Evolutionary conservation across 352 stramenopile species (phyloP), one percentile per base, ranked within the genome.

Genomic region (Phytophthora capsici): DNA sequence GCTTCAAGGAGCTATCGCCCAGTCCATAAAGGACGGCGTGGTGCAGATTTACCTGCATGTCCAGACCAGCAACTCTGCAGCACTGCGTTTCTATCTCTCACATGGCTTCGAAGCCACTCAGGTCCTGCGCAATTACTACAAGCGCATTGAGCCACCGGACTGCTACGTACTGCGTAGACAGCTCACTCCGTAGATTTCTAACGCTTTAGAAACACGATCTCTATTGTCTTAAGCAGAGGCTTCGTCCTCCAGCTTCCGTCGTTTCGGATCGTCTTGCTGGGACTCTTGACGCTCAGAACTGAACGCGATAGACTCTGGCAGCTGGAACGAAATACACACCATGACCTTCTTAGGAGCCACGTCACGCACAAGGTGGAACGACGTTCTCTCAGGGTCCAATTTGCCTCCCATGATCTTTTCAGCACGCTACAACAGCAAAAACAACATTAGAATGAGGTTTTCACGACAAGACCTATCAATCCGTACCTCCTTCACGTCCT

Each of bases 261-360:
- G 75, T 71, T 89, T 89, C 3, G 61, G 57, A 4, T 79, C 65
- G 36, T 86, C 71, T 44, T 86, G 74, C 13, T 55, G 46, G 6
- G 59, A 67, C 1, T 67, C 60, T 36, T 74, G 73, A 25, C 81
- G 78, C 58, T 85, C 80, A 4, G 61, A 65, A 25, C 74, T 90
- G 66, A 84, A 91, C 4, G 82, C 85, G 32, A 91, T 87, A 2
- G 66, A 69, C 44, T 82, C 75, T 1, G 96, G 94, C n/a, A 99
- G 66, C 52, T 85, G 66, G 76, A 99, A 99, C 26, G 90, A 97
- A 28, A 99, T 89, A 73, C 96, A 99, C 49, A 99, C 88, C 97
- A 99, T 99, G 59, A 98, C 92, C 73, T 99, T 99, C 66, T 97
- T 98, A 1, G 97, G 97, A 3, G 96, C 87, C 8, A 99, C 96